Percentiles rank a stretch among this genome's conserved stretches.
Evolutionary conservation across 768 basidiomycete genomes (phyloP).

Genomic region (Termitomyces sp.): DNA sequence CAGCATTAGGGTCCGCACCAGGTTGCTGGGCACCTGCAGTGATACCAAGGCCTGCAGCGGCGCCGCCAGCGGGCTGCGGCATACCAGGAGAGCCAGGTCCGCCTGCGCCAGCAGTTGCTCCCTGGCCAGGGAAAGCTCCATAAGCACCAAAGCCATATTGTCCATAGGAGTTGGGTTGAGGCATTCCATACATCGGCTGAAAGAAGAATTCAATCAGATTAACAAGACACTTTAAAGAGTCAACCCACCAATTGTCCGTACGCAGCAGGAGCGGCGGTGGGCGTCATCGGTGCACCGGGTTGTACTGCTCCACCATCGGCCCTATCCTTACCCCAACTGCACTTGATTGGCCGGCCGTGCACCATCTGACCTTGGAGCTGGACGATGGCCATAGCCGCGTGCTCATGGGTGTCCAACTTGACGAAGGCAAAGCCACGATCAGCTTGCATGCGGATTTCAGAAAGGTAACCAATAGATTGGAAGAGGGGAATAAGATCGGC

Average conservation of each 20-base stretch:
- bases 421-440: slow-evolving; percentile 99
- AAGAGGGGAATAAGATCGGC: slow-evolving; percentile 97
- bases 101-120: slow-evolving; percentile 40
- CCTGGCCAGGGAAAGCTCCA: slow-evolving; percentile 61
- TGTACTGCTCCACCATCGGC: slow-evolving; percentile 62
- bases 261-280: slow-evolving; percentile 53
- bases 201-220: slow-evolving; percentile 5
- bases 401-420: slow-evolving; percentile 97
- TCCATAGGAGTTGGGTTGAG: slow-evolving; percentile 73
- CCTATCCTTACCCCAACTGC: slow-evolving; percentile 98
- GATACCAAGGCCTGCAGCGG: slow-evolving; percentile 48
- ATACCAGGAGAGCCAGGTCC: slow-evolving; percentile 53
- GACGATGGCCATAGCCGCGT: slow-evolving; percentile 96
- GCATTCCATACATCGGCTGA: slow-evolving; percentile 88
- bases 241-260: slow-evolving; percentile 75
- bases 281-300: slow-evolving; percentile 47
- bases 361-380: slow-evolving; percentile 97
- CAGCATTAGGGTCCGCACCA: slow-evolving; percentile 47
- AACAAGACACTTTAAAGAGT: not conserved
- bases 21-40: slow-evolving; percentile 52
- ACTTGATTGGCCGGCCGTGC: slow-evolving; percentile 95
- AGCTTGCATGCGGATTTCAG: slow-evolving; percentile 98
- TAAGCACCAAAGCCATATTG: slow-evolving; percentile 77
- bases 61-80: slow-evolving; percentile 48
- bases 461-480: slow-evolving; percentile 97